Percentiles rank a stretch among this genome's conserved stretches.
Conservation (phyloP, 163 green algal genomes). For the Chlamydomonas reinhardtii region DNA sequence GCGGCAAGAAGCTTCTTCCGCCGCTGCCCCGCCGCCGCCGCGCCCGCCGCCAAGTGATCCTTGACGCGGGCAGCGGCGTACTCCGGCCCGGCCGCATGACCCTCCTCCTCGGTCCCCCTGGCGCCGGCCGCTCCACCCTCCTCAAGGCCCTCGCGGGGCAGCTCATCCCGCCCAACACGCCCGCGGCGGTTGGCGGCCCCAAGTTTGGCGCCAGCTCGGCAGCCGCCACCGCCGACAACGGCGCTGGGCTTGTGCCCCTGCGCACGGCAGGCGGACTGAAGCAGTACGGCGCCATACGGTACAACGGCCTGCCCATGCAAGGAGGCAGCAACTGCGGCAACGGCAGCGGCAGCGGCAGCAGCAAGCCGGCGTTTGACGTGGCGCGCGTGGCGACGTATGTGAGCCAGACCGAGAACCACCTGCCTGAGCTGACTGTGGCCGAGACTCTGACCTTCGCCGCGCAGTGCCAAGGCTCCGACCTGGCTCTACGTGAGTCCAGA, state of each 20-base stretch:
- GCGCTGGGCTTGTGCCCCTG: slow-evolving; percentile 66
- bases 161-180: slow-evolving; percentile 44
- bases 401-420: slow-evolving; percentile 81
- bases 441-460: slow-evolving; percentile 89
- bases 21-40: slow-evolving; percentile 8
- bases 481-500: background rate
- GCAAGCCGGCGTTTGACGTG: slow-evolving; percentile 59
- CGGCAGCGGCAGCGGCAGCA: background rate
- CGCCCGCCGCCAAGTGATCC: slow-evolving; percentile 5
- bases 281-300: background rate
- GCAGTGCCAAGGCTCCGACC: slow-evolving; percentile 59
- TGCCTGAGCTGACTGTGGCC: slow-evolving; percentile 86
- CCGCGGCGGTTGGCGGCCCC: too few relatives aligned
- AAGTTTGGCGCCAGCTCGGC: slow-evolving; percentile 36
- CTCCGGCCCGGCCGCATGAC: slow-evolving; percentile 69
- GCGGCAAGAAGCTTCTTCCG: too few relatives aligned
- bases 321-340: background rate
- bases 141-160: slow-evolving; percentile 72
- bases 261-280: background rate
- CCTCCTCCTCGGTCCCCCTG: slow-evolving; percentile 84
- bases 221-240: slow-evolving; percentile 53
- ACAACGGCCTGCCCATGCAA: slow-evolving; percentile 1
- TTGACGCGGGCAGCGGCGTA: slow-evolving; percentile 21
- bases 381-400: slow-evolving; percentile 26
- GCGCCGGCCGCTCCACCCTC: slow-evolving; percentile 81